Evolutionary conservation across 192 early-diverging fungal genomes (phyloP).

Genomic region (Lobosporangium transversale): DNA sequence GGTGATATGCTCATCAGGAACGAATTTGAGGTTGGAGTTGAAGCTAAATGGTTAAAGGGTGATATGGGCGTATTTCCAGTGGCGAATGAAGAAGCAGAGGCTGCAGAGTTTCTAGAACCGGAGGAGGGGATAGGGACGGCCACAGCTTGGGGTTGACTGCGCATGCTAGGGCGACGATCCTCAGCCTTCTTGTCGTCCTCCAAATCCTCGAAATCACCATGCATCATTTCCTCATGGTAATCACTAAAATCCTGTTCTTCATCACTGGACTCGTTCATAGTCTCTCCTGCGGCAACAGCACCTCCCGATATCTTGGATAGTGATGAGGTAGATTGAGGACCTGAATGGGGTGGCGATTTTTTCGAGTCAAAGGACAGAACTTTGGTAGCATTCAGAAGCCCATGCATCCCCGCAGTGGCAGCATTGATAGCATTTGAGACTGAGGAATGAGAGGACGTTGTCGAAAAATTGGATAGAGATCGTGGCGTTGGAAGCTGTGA

Average conservation of each 20-base stretch:
- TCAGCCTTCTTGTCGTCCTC: constrained; percentile 27
- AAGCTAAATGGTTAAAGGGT: constrained; percentile 32
- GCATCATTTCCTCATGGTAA: constrained; percentile 70
- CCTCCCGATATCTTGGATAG: neutral
- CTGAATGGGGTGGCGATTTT: constrained; percentile 24
- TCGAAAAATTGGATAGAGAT: constrained; percentile 32
- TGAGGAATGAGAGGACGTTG: constrained; percentile 25
- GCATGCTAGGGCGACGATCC: constrained; percentile 8
- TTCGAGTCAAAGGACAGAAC: constrained; percentile 44
- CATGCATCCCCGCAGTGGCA: constrained; percentile 45
- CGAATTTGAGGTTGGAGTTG: constrained; percentile 39
- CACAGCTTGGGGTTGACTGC: constrained; percentile 28
- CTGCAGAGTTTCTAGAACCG: constrained; percentile 18
- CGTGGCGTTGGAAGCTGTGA: constrained; percentile 19
- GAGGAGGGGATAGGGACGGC: constrained; percentile 46
- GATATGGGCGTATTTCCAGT: constrained; percentile 38
- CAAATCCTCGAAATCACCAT: constrained; percentile 56
- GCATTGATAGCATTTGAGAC: constrained; percentile 4
- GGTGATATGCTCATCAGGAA: constrained; percentile 44
- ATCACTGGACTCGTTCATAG: constrained; percentile 43
- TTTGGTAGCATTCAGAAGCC: constrained; percentile 43
- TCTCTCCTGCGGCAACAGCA: neutral
- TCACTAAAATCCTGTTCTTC: constrained; percentile 61
- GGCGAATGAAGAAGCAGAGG: constrained; percentile 25
- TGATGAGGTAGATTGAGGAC: constrained; percentile 3